Evolutionary conservation across 2,329 filamentous ascomycete genomes (phyloP).

Genomic region (Fusarium sp.): DNA sequence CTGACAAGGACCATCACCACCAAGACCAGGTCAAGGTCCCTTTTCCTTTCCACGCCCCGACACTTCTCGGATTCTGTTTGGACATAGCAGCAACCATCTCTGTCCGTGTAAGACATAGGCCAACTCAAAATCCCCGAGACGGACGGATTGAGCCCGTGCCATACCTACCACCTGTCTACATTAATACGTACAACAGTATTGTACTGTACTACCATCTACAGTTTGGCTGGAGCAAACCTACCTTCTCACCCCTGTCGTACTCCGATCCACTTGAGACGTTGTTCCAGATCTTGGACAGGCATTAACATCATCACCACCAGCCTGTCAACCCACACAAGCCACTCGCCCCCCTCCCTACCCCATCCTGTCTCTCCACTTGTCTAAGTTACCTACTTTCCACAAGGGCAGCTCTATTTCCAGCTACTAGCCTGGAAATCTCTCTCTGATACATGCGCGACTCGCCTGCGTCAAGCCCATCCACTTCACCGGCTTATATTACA

Average conservation of each 20-base stretch:
- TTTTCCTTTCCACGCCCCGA: slow-evolving; percentile 23
- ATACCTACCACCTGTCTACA: slow-evolving; percentile 12
- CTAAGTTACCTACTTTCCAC: slow-evolving; percentile 38
- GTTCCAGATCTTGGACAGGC: slow-evolving; percentile 43
- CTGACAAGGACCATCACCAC: slow-evolving; percentile 25
- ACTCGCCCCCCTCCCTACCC: slow-evolving; percentile 34
- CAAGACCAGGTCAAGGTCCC: slow-evolving; percentile 17
- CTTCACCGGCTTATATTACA: slow-evolving; percentile 45
- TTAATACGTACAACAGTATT: background rate
- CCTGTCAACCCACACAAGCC: slow-evolving; percentile 36
- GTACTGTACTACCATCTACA: slow-evolving; percentile 8
- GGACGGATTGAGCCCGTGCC: slow-evolving; percentile 20
- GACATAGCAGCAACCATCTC: slow-evolving; percentile 14
- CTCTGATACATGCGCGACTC: slow-evolving; percentile 48
- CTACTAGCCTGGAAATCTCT: slow-evolving; percentile 45
- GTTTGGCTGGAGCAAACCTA: slow-evolving; percentile 22
- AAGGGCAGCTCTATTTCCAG: slow-evolving; percentile 43
- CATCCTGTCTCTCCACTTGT: slow-evolving; percentile 41
- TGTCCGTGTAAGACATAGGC: slow-evolving; percentile 42
- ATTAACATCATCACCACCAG: slow-evolving; percentile 37
- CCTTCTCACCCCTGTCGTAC: slow-evolving; percentile 28
- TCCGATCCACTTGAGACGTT: slow-evolving; percentile 43
- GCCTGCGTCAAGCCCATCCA: slow-evolving; percentile 45
- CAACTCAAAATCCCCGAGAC: slow-evolving; percentile 44
- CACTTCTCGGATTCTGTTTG: slow-evolving; percentile 23